phyloP scores from a whole-genome alignment of 768 basidiomycete species.

The Mycena galopus region DNA sequence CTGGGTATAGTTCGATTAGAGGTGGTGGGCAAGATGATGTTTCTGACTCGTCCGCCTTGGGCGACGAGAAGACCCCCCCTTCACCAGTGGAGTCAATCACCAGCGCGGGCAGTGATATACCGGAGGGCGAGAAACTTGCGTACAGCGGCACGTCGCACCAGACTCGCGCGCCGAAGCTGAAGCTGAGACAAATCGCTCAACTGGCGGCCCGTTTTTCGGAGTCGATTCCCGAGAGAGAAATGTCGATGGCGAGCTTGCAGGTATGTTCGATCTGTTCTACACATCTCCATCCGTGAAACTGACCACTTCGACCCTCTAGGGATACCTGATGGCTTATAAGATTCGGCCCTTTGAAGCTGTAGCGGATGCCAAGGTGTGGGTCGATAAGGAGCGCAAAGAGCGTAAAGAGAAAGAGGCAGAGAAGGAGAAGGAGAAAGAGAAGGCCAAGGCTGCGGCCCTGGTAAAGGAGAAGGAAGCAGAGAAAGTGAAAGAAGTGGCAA shows the following conservation, averaged over 20 bases:
- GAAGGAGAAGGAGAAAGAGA: background rate
- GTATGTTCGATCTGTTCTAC: conserved; percentile 16
- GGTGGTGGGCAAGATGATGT: too few species aligned
- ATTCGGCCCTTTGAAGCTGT: conserved; percentile 65
- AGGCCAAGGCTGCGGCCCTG: conserved; percentile 16
- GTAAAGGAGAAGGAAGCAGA: conserved; percentile 24
- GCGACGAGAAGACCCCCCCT: conserved; percentile 10
- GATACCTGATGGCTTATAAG: conserved; percentile 73
- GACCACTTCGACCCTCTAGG: conserved; percentile 22
- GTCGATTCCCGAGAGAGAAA: conserved; percentile 53
- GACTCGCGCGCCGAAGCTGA: conserved; percentile 50
- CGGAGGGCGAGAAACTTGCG: conserved; percentile 19
- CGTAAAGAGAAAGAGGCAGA: conserved; percentile 10
- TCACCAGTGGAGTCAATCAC: conserved; percentile 1
- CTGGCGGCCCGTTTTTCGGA: conserved; percentile 66
- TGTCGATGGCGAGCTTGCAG: conserved; percentile 56
- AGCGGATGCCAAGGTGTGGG: conserved; percentile 54
- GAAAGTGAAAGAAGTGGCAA: conserved; percentile 6
- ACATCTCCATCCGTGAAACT: background rate
- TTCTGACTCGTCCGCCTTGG: too few species aligned
- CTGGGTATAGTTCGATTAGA: conserved; percentile 34
- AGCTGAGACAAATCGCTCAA: conserved; percentile 44
- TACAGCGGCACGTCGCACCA: conserved; percentile 43
- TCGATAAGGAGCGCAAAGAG: conserved; percentile 52
- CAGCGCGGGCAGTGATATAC: conserved; percentile 2